Conservation (phyloP, 441 rosid species). For the Eruca vesicaria region DNA sequence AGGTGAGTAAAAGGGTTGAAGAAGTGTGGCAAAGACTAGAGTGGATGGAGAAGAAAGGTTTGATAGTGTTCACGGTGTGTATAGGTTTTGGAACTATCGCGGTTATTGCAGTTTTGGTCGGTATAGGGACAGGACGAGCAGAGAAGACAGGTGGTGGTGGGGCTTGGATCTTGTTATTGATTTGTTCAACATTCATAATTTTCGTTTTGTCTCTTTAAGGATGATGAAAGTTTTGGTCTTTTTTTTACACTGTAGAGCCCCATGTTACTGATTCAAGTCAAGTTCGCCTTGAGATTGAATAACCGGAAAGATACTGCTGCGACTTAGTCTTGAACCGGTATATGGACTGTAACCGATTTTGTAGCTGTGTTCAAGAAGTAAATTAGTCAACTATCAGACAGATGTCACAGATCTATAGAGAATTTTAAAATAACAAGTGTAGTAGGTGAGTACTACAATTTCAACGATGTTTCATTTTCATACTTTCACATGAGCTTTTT, state of each 20-base stretch:
- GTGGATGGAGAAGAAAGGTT: conserved; percentile 74
- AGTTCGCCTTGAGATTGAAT: background rate
- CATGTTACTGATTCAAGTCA: background rate
- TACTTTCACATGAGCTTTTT: background rate
- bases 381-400: background rate
- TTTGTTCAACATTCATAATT: conserved; percentile 28
- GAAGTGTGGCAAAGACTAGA: conserved; percentile 46
- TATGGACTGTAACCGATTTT: background rate
- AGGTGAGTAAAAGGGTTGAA: conserved; percentile 22
- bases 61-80: conserved; percentile 55
- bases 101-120: conserved; percentile 34
- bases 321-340: conserved; percentile 3
- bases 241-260: conserved; percentile 16
- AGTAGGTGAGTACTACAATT: conserved; percentile 23
- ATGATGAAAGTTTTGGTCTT: conserved; percentile 33
- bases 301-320: background rate
- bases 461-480: conserved; percentile 11
- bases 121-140: conserved; percentile 24
- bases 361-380: background rate
- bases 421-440: too few species aligned
- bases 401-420: too few species aligned
- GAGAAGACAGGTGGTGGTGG: conserved; percentile 21
- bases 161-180: conserved; percentile 63
- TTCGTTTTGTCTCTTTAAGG: conserved; percentile 37
- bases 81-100: conserved; percentile 56